Conservation (phyloP, 116 monocot genomes). For the Phalaenopsis hybrid region DNA sequence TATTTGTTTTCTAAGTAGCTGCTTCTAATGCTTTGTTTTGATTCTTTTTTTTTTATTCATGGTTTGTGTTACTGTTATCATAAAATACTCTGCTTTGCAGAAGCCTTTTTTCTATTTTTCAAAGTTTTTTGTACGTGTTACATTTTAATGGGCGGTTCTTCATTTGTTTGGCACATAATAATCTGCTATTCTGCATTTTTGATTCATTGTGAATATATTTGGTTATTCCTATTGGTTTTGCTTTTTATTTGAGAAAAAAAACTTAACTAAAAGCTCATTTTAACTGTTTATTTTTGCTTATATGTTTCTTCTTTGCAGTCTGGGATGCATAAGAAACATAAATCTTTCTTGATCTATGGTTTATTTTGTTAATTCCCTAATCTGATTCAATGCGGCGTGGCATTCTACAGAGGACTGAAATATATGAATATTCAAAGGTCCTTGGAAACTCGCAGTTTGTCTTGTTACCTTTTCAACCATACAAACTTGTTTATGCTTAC, state of each 20-base stretch:
- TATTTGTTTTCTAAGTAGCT: too few species aligned
- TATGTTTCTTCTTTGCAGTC: neutral
- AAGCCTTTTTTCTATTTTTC: too few species aligned
- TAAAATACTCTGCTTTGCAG: too few species aligned
- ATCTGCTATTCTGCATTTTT: neutral
- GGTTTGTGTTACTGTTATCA: too few species aligned
- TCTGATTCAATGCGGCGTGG: neutral
- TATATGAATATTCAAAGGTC: constrained; percentile 96
- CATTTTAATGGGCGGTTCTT: too few species aligned
- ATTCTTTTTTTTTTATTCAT: too few species aligned
- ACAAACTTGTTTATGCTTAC: constrained; percentile 90
- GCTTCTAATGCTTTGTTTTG: too few species aligned
- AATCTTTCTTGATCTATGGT: constrained; percentile 2
- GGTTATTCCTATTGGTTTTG: neutral
- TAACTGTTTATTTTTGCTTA: neutral
- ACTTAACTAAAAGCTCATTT: neutral
- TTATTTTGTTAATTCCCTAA: constrained; percentile 5
- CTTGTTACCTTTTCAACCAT: constrained; percentile 79
- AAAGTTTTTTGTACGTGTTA: too few species aligned
- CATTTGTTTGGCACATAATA: neutral
- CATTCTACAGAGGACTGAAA: constrained; percentile 78
- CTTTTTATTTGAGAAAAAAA: neutral
- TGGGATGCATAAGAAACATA: neutral
- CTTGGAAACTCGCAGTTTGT: constrained; percentile 91
- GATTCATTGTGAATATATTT: neutral